Conservation (phyloP, 2,329 filamentous ascomycete species). For the Ilyonectria robusta region DNA sequence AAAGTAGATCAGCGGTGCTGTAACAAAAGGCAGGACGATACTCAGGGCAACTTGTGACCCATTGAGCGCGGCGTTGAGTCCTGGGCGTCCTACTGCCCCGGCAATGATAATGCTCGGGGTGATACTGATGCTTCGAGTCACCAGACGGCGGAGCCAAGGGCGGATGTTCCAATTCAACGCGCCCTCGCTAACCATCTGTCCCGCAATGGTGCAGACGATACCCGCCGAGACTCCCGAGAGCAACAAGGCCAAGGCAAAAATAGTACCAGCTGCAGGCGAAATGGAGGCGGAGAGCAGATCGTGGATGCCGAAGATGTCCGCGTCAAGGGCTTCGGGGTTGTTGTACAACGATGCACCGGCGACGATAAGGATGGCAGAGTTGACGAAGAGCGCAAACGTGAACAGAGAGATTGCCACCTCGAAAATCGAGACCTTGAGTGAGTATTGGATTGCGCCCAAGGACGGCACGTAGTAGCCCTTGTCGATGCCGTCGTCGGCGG, state of each 20-base stretch:
- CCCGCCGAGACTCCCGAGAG: slow-evolving; percentile 86
- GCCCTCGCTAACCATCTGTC: slow-evolving; percentile 90
- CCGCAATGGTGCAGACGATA: slow-evolving; percentile 90
- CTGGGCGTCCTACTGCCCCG: slow-evolving; percentile 79
- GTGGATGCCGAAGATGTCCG: slow-evolving; percentile 89
- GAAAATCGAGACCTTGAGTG: slow-evolving; percentile 79
- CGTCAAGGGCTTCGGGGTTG: slow-evolving; percentile 71
- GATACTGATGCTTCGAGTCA: slow-evolving; percentile 86
- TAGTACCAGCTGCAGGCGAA: slow-evolving; percentile 80
- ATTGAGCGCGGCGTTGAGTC: slow-evolving; percentile 79
- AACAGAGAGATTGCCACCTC: slow-evolving; percentile 82
- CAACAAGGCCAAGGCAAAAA: slow-evolving; percentile 87
- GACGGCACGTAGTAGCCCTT: slow-evolving; percentile 79
- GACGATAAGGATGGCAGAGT: slow-evolving; percentile 85
- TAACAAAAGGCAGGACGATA: slow-evolving; percentile 84
- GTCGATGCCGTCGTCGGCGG: slow-evolving; percentile 52
- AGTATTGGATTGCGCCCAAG: slow-evolving; percentile 78
- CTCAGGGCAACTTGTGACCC: slow-evolving; percentile 84
- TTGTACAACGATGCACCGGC: slow-evolving; percentile 83
- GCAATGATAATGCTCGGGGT: slow-evolving; percentile 88
- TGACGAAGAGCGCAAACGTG: slow-evolving; percentile 88
- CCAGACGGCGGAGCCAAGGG: slow-evolving; percentile 84
- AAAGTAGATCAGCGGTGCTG: slow-evolving; percentile 87
- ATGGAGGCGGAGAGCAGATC: slow-evolving; percentile 77
- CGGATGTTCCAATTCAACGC: slow-evolving; percentile 81